phyloP scores from a whole-genome alignment of 495 filamentous ascomycete species.

The Trichodelitschia bisporula region DNA sequence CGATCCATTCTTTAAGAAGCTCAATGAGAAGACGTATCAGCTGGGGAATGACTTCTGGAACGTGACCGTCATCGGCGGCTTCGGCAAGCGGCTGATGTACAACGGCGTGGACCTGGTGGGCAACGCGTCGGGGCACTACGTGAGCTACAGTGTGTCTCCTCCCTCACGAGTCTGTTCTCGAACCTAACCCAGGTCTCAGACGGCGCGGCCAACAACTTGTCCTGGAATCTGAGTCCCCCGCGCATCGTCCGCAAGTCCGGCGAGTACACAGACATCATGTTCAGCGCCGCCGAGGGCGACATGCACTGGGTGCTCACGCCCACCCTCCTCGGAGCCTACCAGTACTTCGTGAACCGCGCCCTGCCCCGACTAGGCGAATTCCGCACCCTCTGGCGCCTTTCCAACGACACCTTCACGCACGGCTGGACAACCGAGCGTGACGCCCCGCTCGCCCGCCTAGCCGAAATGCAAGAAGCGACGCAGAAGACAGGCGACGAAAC shows the following conservation, averaged over 20 bases:
- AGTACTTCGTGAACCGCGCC: constrained; percentile 20
- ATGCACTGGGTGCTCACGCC: constrained; percentile 19
- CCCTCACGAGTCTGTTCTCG: neutral
- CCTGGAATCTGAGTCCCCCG: constrained; percentile 16
- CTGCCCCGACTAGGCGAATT: constrained; percentile 20
- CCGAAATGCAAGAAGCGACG: constrained; percentile 12
- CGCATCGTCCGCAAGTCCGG: constrained; percentile 10
- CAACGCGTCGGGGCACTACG: constrained; percentile 18
- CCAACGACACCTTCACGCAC: constrained; percentile 14
- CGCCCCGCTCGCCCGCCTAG: constrained; percentile 13
- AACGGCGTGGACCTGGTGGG: constrained; percentile 17
- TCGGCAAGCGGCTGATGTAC: constrained; percentile 16
- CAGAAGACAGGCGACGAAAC: constrained; percentile 22
- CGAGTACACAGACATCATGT: constrained; percentile 16
- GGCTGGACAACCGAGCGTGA: constrained; percentile 17
- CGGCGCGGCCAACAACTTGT: constrained; percentile 14
- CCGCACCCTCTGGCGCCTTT: constrained; percentile 18
- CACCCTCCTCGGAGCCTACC: constrained; percentile 18
- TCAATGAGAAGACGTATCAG: no score
- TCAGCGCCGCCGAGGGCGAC: constrained; percentile 16
- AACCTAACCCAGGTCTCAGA: constrained; percentile 6
- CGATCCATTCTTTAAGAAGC: constrained; percentile 4
- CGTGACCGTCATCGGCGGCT: constrained; percentile 10
- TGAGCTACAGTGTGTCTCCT: constrained; percentile 14
- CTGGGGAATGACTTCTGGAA: constrained; percentile 19